Evolutionary conservation across 768 basidiomycete genomes (phyloP).

Genomic region (Mycena haematopus): DNA sequence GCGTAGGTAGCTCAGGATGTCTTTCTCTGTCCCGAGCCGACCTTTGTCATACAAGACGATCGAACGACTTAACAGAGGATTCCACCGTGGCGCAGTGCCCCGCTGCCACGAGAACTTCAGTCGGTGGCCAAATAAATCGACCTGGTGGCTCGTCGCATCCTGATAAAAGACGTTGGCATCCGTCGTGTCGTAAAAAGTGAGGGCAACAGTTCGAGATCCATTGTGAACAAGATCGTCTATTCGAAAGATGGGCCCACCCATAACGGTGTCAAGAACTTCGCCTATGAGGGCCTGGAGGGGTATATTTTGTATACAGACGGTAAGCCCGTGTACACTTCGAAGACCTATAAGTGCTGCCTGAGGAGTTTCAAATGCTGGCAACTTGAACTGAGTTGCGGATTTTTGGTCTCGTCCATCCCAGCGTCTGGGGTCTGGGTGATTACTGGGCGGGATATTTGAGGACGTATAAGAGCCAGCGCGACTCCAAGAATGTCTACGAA

Average conservation of each 20-base stretch:
- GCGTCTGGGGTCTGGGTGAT: neutral
- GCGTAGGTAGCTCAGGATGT: neutral
- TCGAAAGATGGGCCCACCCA: conserved; percentile 14
- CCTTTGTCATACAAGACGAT: neutral
- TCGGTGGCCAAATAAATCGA: conserved; percentile 1
- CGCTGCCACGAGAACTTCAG: conserved; percentile 3
- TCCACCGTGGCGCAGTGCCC: neutral
- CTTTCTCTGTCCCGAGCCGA: neutral
- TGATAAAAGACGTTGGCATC: conserved; percentile 7
- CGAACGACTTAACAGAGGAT: neutral
- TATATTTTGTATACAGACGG: conserved; percentile 11
- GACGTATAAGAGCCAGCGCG: neutral
- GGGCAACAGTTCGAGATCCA: neutral
- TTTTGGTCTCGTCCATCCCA: no score
- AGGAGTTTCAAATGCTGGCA: neutral
- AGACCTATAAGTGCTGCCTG: neutral
- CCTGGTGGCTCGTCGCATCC: neutral
- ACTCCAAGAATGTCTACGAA: neutral
- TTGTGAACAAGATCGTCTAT: neutral
- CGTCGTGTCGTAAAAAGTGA: conserved; percentile 11
- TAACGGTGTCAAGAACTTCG: conserved; percentile 23
- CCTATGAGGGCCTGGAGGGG: neutral
- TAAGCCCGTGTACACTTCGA: neutral
- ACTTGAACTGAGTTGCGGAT: neutral
- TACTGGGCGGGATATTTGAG: neutral